These are phyloP conservation scores for Pythium guiyangense DNA, from an alignment of 352 stramenopile genomes.

Conservation along the genomic window DNA sequence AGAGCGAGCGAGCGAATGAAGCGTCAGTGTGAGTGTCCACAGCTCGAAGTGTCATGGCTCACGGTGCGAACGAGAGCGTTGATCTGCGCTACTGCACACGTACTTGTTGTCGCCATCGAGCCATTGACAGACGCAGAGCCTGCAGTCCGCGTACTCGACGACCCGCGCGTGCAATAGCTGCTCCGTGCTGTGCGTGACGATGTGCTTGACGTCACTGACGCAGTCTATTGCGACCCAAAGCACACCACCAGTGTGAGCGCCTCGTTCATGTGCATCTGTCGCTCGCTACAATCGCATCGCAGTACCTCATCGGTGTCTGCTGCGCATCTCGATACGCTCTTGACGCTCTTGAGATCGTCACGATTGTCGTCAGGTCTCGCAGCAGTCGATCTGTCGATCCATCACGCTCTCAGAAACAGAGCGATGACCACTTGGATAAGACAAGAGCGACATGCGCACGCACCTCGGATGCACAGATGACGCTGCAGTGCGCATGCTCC, in stretches of 20 bases:
- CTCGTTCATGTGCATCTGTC: neutral
- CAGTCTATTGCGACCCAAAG: constrained; percentile 10
- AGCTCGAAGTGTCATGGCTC: too few relatives aligned
- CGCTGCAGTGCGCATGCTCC: too few relatives aligned
- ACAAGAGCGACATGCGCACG: too few relatives aligned
- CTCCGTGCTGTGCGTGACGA: constrained; percentile 8
- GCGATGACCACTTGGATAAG: too few relatives aligned
- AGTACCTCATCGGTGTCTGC: constrained; percentile 1
- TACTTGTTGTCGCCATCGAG: constrained; percentile 40
- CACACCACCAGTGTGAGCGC: neutral
- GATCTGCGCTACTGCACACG: neutral
- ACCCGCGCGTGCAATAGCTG: constrained; percentile 1
- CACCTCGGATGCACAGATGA: too few relatives aligned
- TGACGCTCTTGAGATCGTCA: neutral
- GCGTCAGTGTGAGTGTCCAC: too few relatives aligned
- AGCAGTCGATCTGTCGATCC: neutral
- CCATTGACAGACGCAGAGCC: neutral
- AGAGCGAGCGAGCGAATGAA: too few relatives aligned
- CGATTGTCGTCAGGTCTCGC: neutral
- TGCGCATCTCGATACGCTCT: neutral
- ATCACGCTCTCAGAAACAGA: too few relatives aligned
- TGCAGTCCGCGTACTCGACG: neutral
- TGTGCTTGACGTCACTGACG: constrained; percentile 11
- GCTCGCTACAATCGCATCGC: too few relatives aligned
- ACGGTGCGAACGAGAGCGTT: neutral